These are phyloP conservation scores for Darksidea phi DNA, from an alignment of 495 filamentous ascomycete genomes.

Conservation along the genomic window DNA sequence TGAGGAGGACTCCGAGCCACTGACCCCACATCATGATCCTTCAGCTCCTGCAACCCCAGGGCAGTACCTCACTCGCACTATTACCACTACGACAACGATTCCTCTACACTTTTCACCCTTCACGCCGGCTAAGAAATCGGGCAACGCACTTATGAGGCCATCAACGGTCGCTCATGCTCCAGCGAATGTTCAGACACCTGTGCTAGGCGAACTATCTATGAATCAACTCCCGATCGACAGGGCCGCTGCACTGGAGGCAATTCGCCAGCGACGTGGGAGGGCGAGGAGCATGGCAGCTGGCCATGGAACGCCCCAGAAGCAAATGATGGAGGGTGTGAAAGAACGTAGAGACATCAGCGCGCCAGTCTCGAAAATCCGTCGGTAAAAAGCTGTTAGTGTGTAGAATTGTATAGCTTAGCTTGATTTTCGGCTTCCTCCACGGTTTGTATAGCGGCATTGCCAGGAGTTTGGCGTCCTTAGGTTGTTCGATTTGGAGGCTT, in stretches of 20 bases:
- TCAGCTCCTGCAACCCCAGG: slow-evolving; percentile 28
- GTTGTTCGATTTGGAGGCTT: background rate
- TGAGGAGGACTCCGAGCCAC: slow-evolving; percentile 19
- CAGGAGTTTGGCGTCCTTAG: slow-evolving; percentile 12
- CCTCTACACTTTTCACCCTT: slow-evolving; percentile 45
- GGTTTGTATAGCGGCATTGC: slow-evolving; percentile 27
- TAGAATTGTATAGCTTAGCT: slow-evolving; percentile 6
- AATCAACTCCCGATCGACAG: slow-evolving; percentile 40
- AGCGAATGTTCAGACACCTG: slow-evolving; percentile 16
- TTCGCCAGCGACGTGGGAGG: slow-evolving; percentile 42
- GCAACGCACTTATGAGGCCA: slow-evolving; percentile 22
- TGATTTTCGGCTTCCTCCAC: slow-evolving; percentile 1
- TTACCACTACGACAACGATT: slow-evolving; percentile 47
- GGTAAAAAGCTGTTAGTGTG: slow-evolving; percentile 10
- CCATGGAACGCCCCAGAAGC: slow-evolving; percentile 42
- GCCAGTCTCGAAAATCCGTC: slow-evolving; percentile 32
- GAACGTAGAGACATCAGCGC: slow-evolving; percentile 46
- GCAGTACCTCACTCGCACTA: slow-evolving; percentile 36
- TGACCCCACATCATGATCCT: slow-evolving; percentile 29
- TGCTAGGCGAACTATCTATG: slow-evolving; percentile 19
- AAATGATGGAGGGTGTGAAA: slow-evolving; percentile 41
- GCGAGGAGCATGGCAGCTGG: slow-evolving; percentile 44
- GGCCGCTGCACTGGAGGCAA: slow-evolving; percentile 44
- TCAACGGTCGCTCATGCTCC: slow-evolving; percentile 32
- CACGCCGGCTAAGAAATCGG: slow-evolving; percentile 23